phyloP scores from a whole-genome alignment of 2,329 filamentous ascomycete genomes.

The Blumeria hordei region DNA sequence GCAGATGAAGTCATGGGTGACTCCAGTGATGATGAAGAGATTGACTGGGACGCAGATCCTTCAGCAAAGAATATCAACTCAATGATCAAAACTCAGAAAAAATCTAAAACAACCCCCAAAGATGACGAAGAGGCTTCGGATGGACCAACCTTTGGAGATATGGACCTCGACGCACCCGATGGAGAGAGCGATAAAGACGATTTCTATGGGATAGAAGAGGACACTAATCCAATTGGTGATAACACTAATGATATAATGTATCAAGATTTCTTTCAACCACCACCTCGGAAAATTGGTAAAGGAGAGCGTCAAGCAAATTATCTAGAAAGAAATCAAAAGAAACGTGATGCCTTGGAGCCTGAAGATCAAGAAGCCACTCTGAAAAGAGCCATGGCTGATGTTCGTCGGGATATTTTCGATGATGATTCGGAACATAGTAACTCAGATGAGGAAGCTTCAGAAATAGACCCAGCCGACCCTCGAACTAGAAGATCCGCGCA shows the following conservation, averaged over 20 bases:
- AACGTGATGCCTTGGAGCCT: conserved; percentile 16
- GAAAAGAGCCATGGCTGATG: conserved; percentile 62
- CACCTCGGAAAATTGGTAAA: conserved; percentile 44
- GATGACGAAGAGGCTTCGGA: conserved; percentile 52
- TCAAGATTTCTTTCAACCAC: conserved; percentile 79
- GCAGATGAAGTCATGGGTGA: conserved; percentile 52
- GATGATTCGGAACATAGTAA: conserved; percentile 42
- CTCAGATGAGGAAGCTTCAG: conserved; percentile 38
- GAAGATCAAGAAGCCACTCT: conserved; percentile 40
- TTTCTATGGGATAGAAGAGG: conserved; percentile 23
- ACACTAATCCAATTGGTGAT: conserved; percentile 26
- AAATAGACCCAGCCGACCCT: conserved; percentile 42
- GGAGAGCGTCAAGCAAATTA: conserved; percentile 19
- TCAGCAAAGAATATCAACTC: conserved; percentile 19
- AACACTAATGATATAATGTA: conserved; percentile 84
- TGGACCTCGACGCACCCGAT: conserved; percentile 47
- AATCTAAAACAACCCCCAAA: conserved; percentile 23
- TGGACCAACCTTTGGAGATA: conserved; percentile 64
- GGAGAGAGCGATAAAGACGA: conserved; percentile 38
- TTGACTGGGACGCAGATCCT: conserved; percentile 74
- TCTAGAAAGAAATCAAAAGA: conserved; percentile 17
- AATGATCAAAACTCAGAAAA: conserved; percentile 11
- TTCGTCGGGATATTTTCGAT: conserved; percentile 77
- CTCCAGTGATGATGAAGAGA: conserved; percentile 60
- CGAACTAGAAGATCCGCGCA: conserved; percentile 60